Conservation (phyloP, 2,329 filamentous ascomycete species). For the Arthrobotrys sinensis region DNA sequence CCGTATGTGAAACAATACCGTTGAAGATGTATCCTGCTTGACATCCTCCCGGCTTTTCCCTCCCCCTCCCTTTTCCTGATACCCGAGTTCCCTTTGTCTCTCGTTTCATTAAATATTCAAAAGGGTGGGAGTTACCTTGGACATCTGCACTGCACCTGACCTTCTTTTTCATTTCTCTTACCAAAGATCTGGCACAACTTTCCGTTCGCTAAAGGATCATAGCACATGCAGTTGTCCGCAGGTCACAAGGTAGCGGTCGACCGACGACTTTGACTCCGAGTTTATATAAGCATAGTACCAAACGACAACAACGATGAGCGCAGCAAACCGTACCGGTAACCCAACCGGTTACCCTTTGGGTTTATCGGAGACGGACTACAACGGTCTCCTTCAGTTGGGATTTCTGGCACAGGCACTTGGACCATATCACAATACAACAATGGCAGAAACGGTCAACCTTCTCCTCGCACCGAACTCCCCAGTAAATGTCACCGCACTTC, state of each 20-base stretch:
- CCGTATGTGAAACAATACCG: slow-evolving; percentile 60
- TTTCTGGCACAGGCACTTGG: slow-evolving; percentile 57
- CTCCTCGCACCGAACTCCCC: slow-evolving; percentile 46
- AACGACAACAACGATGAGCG: slow-evolving; percentile 32
- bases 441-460: slow-evolving; percentile 56
- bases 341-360: slow-evolving; percentile 54
- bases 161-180: slow-evolving; percentile 45
- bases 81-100: slow-evolving; percentile 40
- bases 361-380: slow-evolving; percentile 51
- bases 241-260: slow-evolving; percentile 57
- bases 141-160: slow-evolving; percentile 53
- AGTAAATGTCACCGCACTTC: slow-evolving; percentile 47
- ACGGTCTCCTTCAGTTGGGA: slow-evolving; percentile 48
- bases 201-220: slow-evolving; percentile 43
- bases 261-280: slow-evolving; percentile 41
- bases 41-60: slow-evolving; percentile 27
- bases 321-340: slow-evolving; percentile 52
- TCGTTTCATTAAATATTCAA: slow-evolving; percentile 55
- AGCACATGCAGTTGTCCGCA: slow-evolving; percentile 49
- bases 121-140: slow-evolving; percentile 39
- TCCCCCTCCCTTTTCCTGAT: slow-evolving; percentile 18
- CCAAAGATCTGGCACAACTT: slow-evolving; percentile 33
- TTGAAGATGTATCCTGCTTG: slow-evolving; percentile 55
- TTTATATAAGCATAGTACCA: slow-evolving; percentile 18
- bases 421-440: slow-evolving; percentile 58